Conservation (phyloP, 2,329 filamentous ascomycete species). For the Apiospora marii region DNA sequence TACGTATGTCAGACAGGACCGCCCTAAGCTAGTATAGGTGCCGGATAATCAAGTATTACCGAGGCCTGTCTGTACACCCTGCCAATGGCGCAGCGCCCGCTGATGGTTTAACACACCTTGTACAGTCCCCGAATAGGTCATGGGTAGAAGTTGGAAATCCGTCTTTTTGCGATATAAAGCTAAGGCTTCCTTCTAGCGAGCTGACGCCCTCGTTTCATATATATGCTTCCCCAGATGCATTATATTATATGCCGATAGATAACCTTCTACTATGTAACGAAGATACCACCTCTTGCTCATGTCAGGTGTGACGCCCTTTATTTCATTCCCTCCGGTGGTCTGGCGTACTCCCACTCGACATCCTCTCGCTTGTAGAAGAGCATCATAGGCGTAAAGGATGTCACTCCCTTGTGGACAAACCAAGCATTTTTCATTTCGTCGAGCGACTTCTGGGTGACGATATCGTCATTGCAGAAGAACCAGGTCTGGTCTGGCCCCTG, state of each 20-base stretch:
- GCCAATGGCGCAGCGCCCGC: not conserved
- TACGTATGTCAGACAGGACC: not conserved
- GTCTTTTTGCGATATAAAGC: not conserved
- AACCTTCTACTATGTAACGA: not conserved
- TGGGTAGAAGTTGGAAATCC: not conserved
- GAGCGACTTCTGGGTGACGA: not conserved
- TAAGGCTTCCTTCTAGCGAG: not conserved
- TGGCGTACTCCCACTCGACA: slow-evolving; percentile 22
- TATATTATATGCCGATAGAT: not conserved
- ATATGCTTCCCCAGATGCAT: not conserved
- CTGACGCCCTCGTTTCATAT: not conserved
- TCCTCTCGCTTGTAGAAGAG: slow-evolving; percentile 37
- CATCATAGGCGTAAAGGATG: slow-evolving; percentile 29
- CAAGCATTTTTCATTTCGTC: slow-evolving; percentile 21
- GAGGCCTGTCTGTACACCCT: not conserved
- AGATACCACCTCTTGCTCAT: not conserved
- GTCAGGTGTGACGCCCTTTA: not conserved
- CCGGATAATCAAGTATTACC: not conserved
- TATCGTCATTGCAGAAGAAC: slow-evolving; percentile 58
- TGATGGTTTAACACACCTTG: not conserved
- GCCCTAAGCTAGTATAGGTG: not conserved
- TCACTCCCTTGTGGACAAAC: slow-evolving; percentile 16
- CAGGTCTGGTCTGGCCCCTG: slow-evolving; percentile 58
- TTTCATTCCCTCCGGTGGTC: slow-evolving; percentile 15
- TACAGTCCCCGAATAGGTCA: not conserved